Conservation (phyloP, 1,139 yeast species). For the Yamadazyma trypodendri region DNA sequence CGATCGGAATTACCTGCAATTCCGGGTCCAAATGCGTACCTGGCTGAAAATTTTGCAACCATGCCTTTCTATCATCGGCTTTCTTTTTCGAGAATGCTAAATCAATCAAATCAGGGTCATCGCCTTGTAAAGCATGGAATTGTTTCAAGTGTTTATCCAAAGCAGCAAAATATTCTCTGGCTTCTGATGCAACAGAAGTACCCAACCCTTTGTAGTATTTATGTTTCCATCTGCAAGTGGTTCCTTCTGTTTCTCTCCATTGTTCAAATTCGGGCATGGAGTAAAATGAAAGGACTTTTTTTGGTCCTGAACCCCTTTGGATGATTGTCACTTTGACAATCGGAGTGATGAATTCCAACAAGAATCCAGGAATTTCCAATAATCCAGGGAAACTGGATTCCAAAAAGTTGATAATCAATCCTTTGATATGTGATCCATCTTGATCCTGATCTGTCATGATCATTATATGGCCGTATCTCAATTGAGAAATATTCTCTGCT, state of each 20-base stretch:
- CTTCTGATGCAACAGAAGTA: constrained; percentile 81
- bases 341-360: constrained; percentile 94
- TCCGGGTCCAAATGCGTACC: constrained; percentile 93
- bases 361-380: constrained; percentile 85
- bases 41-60: constrained; percentile 87
- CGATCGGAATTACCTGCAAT: constrained; percentile 74
- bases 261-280: constrained; percentile 94
- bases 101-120: constrained; percentile 81
- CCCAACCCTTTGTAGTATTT: constrained; percentile 99
- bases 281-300: constrained; percentile 69
- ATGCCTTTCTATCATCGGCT: constrained; percentile 96
- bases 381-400: constrained; percentile 95
- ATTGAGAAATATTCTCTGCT: constrained; percentile 58
- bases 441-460: constrained; percentile 99
- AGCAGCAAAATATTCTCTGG: constrained; percentile 85
- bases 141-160: constrained; percentile 83
- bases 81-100: constrained; percentile 92
- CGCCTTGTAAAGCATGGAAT: constrained; percentile 79
- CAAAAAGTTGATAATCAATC: constrained; percentile 87
- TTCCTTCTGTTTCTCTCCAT: constrained; percentile 89
- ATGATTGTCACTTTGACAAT: constrained; percentile 86
- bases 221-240: constrained; percentile 77
- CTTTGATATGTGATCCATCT: constrained; percentile 98
- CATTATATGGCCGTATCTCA: constrained; percentile 96
- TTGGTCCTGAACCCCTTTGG: constrained; percentile 53